phyloP scores from a whole-genome alignment of 495 filamentous ascomycete genomes.

The Hapsidospora chrysogenum region DNA sequence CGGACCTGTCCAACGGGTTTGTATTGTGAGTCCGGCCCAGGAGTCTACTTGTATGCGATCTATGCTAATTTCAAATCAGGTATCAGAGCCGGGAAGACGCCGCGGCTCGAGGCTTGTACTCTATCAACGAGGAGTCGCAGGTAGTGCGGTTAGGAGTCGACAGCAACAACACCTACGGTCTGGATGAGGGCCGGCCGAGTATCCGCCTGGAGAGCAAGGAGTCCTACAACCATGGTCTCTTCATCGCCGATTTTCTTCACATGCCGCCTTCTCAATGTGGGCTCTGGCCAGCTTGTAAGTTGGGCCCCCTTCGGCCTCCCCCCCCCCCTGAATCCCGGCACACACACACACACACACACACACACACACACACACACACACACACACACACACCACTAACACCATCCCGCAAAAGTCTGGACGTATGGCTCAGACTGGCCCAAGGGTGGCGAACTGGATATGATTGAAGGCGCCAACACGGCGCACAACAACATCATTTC shows the following conservation, averaged over 20 bases:
- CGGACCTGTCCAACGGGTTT: constrained; percentile 49
- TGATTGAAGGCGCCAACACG: constrained; percentile 47
- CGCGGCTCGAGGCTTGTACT: constrained; percentile 12
- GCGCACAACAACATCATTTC: constrained; percentile 3
- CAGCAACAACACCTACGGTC: constrained; percentile 29
- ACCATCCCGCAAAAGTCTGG: constrained; percentile 25
- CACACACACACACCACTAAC: neutral
- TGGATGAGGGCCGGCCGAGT: constrained; percentile 38
- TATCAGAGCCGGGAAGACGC: constrained; percentile 40
- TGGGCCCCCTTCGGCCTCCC: no score
- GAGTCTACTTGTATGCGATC: no score
- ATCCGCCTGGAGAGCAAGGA: constrained; percentile 53
- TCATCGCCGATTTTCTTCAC: constrained; percentile 54
- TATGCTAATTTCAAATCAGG: no score
- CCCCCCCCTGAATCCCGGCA: no score
- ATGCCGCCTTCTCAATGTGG: constrained; percentile 54
- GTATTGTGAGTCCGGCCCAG: constrained; percentile 24
- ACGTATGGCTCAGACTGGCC: constrained; percentile 66
- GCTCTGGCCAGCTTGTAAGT: constrained; percentile 32
- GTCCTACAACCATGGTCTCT: constrained; percentile 49
- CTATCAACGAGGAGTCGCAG: constrained; percentile 3
- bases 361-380: neutral
- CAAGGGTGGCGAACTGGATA: constrained; percentile 66
- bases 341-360: no score
- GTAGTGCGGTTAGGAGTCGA: constrained; percentile 33